Evolutionary conservation across 2,329 filamentous ascomycete genomes (phyloP).

Genomic region (Pseudocercospora musae): DNA sequence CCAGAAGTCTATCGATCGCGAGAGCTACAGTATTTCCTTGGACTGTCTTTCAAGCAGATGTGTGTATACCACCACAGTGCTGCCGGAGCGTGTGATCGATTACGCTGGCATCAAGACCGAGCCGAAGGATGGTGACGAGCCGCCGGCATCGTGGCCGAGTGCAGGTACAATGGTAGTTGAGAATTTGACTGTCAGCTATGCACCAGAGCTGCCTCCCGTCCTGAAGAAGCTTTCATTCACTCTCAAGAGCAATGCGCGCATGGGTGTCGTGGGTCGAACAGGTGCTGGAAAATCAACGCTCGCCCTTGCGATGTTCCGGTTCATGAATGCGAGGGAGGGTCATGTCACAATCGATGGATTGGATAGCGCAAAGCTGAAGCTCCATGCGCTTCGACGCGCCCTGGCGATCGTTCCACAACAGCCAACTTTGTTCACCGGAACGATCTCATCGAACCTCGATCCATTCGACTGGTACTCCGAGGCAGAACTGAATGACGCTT

Average conservation of each 20-base stretch:
- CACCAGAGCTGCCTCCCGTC: constrained; percentile 76
- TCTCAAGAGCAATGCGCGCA: constrained; percentile 59
- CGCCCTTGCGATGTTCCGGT: constrained; percentile 9
- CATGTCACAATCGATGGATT: constrained; percentile 68
- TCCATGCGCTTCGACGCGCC: constrained; percentile 68
- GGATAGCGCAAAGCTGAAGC: constrained; percentile 68
- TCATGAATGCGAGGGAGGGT: constrained; percentile 54
- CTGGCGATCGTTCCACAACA: constrained; percentile 81
- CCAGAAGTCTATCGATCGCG: not conserved
- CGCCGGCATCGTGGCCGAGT: constrained; percentile 70
- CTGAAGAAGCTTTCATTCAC: constrained; percentile 70
- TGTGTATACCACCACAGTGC: not conserved
- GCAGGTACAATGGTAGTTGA: constrained; percentile 78
- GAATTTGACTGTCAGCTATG: constrained; percentile 79
- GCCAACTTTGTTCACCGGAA: constrained; percentile 77
- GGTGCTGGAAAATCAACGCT: constrained; percentile 49
- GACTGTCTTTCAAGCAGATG: not conserved
- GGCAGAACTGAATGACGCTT: constrained; percentile 64
- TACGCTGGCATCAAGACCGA: constrained; percentile 92
- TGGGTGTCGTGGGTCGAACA: constrained; percentile 88
- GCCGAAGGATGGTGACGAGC: constrained; percentile 46
- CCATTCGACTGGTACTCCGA: constrained; percentile 70
- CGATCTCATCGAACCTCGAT: constrained; percentile 72
- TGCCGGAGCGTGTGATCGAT: constrained; percentile 48
- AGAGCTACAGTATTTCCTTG: not conserved